Percentiles rank a stretch among this genome's conserved stretches.
Conservation (phyloP, 225 moss, liverwort and hornwort species). For the Polytrichum commune region DNA sequence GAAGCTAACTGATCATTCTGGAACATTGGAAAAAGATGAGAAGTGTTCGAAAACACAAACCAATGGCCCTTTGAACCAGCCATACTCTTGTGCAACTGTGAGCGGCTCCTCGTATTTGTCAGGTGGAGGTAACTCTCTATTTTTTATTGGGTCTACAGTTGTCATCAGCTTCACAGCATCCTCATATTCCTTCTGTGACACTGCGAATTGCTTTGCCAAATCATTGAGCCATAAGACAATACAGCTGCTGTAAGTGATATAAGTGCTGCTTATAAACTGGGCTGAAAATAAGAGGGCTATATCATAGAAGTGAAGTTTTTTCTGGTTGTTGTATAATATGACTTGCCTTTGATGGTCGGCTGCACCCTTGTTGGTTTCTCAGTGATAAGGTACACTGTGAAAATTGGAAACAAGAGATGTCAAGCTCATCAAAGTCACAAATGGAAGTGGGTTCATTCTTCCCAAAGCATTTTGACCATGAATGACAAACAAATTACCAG, state of each 20-base stretch:
- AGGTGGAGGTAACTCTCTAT: conserved; percentile 49
- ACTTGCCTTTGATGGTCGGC: conserved; percentile 48
- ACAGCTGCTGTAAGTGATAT: too few species aligned
- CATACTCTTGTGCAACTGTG: conserved; percentile 71
- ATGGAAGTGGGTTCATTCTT: too few species aligned
- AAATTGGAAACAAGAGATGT: too few species aligned
- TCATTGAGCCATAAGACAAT: not conserved
- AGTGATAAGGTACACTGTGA: conserved; percentile 43
- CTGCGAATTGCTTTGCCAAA: conserved; percentile 28
- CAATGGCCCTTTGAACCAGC: conserved; percentile 69
- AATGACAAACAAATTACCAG: too few species aligned
- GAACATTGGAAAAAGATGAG: not conserved
- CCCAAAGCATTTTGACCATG: too few species aligned
- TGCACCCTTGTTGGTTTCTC: conserved; percentile 54
- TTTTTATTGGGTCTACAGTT: conserved; percentile 63
- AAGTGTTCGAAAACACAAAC: conserved; percentile 10
- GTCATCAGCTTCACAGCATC: conserved; percentile 57
- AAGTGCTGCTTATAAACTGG: too few species aligned
- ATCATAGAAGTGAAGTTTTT: too few species aligned
- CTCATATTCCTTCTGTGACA: conserved; percentile 48
- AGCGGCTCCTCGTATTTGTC: conserved; percentile 71
- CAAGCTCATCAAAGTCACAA: too few species aligned
- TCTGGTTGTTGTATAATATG: not conserved
- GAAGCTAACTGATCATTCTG: not conserved
- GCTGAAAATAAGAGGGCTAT: too few species aligned